These are phyloP conservation scores for Vanrija humicola DNA, from an alignment of 1,284 basidiomycete species.

Conservation along the genomic window DNA sequence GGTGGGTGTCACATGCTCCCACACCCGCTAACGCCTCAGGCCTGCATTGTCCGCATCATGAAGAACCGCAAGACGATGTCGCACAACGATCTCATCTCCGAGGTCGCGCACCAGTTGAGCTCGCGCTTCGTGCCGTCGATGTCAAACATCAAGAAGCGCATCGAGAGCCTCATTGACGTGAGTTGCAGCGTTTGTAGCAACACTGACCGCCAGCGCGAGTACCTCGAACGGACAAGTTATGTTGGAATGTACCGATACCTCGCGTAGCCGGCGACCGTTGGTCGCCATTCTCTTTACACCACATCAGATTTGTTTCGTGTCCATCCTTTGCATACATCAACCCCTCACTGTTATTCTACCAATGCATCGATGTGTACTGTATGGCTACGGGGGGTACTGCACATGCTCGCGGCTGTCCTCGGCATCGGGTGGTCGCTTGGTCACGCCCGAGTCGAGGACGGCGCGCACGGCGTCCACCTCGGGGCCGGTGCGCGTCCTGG, in stretches of 20 bases:
- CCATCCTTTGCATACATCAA: neutral
- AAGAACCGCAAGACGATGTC: conserved; percentile 87
- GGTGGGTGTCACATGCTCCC: conserved; percentile 52
- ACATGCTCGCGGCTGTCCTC: no score
- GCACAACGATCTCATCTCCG: conserved; percentile 85
- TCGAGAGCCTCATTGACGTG: conserved; percentile 92
- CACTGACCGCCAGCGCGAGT: conserved; percentile 38
- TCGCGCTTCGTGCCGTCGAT: conserved; percentile 83
- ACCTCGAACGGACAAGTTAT: conserved; percentile 43
- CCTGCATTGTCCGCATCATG: conserved; percentile 97
- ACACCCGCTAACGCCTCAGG: conserved; percentile 54
- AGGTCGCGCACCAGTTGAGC: conserved; percentile 81
- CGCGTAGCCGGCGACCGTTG: conserved; percentile 20
- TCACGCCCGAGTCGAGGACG: conserved; percentile 35
- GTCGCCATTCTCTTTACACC: no score
- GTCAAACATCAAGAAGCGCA: conserved; percentile 83
- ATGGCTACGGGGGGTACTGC: no score
- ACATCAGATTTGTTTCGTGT: neutral
- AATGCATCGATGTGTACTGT: neutral
- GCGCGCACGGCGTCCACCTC: conserved; percentile 35
- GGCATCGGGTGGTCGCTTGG: no score
- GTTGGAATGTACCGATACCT: conserved; percentile 46
- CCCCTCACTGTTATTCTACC: conserved; percentile 1
- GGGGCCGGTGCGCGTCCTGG: conserved; percentile 28
- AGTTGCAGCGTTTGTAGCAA: conserved; percentile 16